Evolutionary conservation across 805 yeast genomes (phyloP), one percentile per base, ranked within the genome.

Genomic region (Saturnispora sanitii): DNA sequence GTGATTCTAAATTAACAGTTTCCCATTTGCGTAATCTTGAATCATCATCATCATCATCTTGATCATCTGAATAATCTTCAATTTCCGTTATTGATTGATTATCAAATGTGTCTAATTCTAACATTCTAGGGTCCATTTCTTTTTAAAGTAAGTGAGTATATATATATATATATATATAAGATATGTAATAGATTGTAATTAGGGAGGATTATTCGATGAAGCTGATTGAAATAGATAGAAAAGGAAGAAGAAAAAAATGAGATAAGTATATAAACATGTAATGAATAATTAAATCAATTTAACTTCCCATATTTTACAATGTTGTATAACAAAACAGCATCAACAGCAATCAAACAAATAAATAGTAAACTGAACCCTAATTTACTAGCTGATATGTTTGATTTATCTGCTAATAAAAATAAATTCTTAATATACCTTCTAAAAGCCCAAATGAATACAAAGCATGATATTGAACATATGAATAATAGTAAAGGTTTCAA

Each of bases 381-480:
- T 13, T 27, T 34, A 17, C 25, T 27, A 16, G 36, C 42, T 21
- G 37, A 33, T n/a, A 39, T 26, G 15, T 39, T 23, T 8, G 32
- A 19, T 3, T 22, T 39, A n/a, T 39, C 42, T 16, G 32, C 18
- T 19, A 39, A 33, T 15, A 39, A 20, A 15, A 39, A 39, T 19
- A 39, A 21, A 22, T 39, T 39, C 23, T 39, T 34, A 7, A 39
- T 27, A 18, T 25, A 39, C 13, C 42, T 27, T 21, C 31, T 26
- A 11, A 39, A 21, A 4, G 37, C 37, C 42, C 42, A 39, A 27
- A 39, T 19, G 25, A 33, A 33, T 16, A 39, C 37, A 17, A 23
- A 39, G 11, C 37, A 33, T 4, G 37, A 32, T 13, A 39, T 19
- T 20, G 37, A 15, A 33, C 37, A 33, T 28, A 39, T 15, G 8